These are phyloP conservation scores for Acephala macrosclerotiorum DNA, from an alignment of 2,329 filamentous ascomycete genomes.

Conservation along the genomic window DNA sequence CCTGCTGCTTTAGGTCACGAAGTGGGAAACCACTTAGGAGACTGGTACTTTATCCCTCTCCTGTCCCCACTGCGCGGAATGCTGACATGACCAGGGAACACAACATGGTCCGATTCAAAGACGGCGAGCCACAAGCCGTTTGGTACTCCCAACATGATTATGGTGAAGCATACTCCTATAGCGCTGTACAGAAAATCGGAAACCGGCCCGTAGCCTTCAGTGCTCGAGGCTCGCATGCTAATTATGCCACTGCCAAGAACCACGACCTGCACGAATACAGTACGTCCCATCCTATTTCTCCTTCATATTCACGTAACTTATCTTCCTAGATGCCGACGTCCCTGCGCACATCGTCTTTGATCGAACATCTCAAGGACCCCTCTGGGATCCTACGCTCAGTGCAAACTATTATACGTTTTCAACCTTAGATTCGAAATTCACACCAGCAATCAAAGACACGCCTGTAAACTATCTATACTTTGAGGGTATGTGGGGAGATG, in stretches of 20 bases:
- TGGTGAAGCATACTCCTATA: conserved; percentile 85
- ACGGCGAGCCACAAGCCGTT: conserved; percentile 81
- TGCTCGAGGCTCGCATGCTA: conserved; percentile 72
- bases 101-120: conserved; percentile 85
- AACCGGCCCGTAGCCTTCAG: conserved; percentile 72
- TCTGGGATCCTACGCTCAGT: conserved; percentile 69
- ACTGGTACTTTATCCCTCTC: conserved; percentile 51
- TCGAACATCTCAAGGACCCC: conserved; percentile 69
- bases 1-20: conserved; percentile 30
- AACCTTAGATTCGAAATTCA: conserved; percentile 36
- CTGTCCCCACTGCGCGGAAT: background rate
- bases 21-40: conserved; percentile 60
- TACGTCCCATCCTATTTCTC: conserved; percentile 63
- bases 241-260: conserved; percentile 69
- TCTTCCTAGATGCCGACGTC: conserved; percentile 49
- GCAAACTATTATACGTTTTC: conserved; percentile 64
- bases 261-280: conserved; percentile 68
- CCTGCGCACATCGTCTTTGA: conserved; percentile 58
- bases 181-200: conserved; percentile 83
- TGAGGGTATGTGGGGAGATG: conserved; percentile 88
- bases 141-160: conserved; percentile 93
- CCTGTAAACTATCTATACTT: conserved; percentile 90
- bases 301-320: background rate
- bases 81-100: conserved; percentile 64
- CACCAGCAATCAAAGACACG: conserved; percentile 69